phyloP scores from a whole-genome alignment of 805 yeast species.

The Kluyveromyces lactis region DNA sequence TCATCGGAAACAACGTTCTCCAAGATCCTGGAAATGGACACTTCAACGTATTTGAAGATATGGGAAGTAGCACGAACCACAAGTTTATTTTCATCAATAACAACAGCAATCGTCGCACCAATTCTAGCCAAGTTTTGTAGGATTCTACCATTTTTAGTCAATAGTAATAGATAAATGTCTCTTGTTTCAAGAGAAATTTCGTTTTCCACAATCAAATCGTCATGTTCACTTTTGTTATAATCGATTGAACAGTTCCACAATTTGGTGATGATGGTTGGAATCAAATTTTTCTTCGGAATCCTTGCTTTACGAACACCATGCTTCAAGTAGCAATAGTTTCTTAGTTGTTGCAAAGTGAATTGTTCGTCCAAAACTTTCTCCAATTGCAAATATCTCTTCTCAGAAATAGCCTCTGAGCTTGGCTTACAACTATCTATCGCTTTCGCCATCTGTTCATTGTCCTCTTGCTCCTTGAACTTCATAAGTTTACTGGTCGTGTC shows the following conservation, averaged over 20 bases:
- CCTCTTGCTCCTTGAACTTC: slow-evolving; percentile 17
- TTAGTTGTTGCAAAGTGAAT: slow-evolving; percentile 23
- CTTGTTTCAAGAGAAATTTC: slow-evolving; percentile 17
- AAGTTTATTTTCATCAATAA: slow-evolving; percentile 20
- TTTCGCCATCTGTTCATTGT: slow-evolving; percentile 20
- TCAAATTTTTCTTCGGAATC: slow-evolving; percentile 7
- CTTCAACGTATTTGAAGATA: slow-evolving; percentile 23
- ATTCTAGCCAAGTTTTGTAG: slow-evolving; percentile 24
- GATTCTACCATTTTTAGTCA: slow-evolving; percentile 28
- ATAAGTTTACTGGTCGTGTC: slow-evolving; percentile 8
- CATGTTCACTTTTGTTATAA: slow-evolving; percentile 12
- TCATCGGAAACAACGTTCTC: slow-evolving; percentile 18
- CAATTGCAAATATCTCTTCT: slow-evolving; percentile 15
- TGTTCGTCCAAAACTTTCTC: slow-evolving; percentile 15
- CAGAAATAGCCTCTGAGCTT: slow-evolving; percentile 13
- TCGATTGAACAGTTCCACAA: slow-evolving; percentile 9
- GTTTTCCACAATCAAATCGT: slow-evolving; percentile 18
- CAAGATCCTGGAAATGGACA: slow-evolving; percentile 22
- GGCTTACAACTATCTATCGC: slow-evolving; percentile 25
- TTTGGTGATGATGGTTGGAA: slow-evolving; percentile 4
- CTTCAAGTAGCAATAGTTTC: slow-evolving; percentile 12
- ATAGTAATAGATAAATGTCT: slow-evolving; percentile 20
- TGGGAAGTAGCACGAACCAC: slow-evolving; percentile 19
- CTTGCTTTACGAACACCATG: slow-evolving; percentile 6
- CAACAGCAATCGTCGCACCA: slow-evolving; percentile 23